These are phyloP conservation scores for Barnettozyma californica DNA, from an alignment of 805 yeast species.

Conservation along the genomic window DNA sequence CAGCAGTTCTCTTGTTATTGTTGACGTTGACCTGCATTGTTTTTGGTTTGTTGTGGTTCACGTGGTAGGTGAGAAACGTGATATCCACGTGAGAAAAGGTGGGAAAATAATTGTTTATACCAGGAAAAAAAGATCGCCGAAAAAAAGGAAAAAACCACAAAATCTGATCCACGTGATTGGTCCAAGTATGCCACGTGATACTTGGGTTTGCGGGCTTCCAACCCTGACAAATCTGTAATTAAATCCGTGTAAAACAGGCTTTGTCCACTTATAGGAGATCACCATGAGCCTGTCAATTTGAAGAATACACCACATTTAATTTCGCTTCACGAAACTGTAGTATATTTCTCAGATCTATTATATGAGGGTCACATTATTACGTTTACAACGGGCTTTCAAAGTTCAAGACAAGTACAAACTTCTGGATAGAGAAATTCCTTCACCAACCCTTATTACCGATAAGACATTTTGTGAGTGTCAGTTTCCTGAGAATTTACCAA, in stretches of 20 bases:
- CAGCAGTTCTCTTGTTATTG: conserved; percentile 12
- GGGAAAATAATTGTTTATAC: not conserved
- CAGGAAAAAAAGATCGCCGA: not conserved
- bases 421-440: conserved; percentile 12
- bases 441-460: conserved; percentile 13
- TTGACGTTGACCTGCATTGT: conserved; percentile 15
- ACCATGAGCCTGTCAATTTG: too few relatives aligned
- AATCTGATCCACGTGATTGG: too few relatives aligned
- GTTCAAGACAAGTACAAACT: conserved; percentile 18
- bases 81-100: conserved; percentile 25
- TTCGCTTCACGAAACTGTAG: not conserved
- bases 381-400: conserved; percentile 2
- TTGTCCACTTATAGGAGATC: not conserved
- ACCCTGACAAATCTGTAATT: not conserved
- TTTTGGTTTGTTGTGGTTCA: not conserved
- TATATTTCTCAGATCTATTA: not conserved
- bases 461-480: conserved; percentile 44
- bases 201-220: not conserved
- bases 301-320: not conserved
- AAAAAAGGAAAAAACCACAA: conserved; percentile 1
- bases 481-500: conserved; percentile 39
- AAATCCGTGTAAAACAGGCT: not conserved
- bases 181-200: conserved; percentile 5
- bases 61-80: conserved; percentile 10
- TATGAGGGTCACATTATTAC: conserved; percentile 13